phyloP scores from a whole-genome alignment of 1,284 basidiomycete species.

The Tranzscheliella williamsii region DNA sequence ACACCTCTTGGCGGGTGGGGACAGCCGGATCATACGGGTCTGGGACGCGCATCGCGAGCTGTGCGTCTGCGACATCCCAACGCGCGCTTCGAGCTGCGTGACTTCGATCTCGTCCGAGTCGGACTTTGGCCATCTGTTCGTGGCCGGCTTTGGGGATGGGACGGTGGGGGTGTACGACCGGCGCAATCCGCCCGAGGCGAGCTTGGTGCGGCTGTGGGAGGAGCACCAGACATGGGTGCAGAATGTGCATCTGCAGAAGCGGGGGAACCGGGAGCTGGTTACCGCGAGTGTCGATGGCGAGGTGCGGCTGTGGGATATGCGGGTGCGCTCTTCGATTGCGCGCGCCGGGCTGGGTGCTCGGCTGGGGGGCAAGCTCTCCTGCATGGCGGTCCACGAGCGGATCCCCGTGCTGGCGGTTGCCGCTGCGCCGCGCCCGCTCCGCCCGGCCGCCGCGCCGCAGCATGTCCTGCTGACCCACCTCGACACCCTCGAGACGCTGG shows the following conservation, averaged over 20 bases:
- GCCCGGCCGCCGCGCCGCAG: constrained; percentile 24
- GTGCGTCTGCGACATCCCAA: constrained; percentile 79
- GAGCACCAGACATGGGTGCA: constrained; percentile 88
- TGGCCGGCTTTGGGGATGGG: constrained; percentile 92
- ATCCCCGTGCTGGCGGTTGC: constrained; percentile 78
- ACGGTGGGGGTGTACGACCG: constrained; percentile 88
- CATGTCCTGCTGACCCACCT: constrained; percentile 39
- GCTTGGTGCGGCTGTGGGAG: constrained; percentile 77
- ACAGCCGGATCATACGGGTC: constrained; percentile 82
- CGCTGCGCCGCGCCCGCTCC: constrained; percentile 26
- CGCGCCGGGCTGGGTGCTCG: constrained; percentile 68
- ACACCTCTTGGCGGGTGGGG: constrained; percentile 83
- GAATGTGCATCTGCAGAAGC: constrained; percentile 83
- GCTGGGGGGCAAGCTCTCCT: constrained; percentile 66
- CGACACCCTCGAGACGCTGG: constrained; percentile 24
- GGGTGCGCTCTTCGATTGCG: constrained; percentile 72
- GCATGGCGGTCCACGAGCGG: constrained; percentile 84
- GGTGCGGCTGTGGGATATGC: constrained; percentile 88
- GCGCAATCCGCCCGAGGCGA: constrained; percentile 78
- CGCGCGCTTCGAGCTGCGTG: constrained; percentile 84
- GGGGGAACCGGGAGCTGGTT: constrained; percentile 73
- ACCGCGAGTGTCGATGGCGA: constrained; percentile 92
- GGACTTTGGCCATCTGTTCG: constrained; percentile 77
- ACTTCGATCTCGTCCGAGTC: constrained; percentile 83
- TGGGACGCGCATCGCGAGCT: constrained; percentile 96